These are phyloP conservation scores for Fusarium globosum DNA, from an alignment of 2,329 filamentous ascomycete genomes.

Conservation along the genomic window DNA sequence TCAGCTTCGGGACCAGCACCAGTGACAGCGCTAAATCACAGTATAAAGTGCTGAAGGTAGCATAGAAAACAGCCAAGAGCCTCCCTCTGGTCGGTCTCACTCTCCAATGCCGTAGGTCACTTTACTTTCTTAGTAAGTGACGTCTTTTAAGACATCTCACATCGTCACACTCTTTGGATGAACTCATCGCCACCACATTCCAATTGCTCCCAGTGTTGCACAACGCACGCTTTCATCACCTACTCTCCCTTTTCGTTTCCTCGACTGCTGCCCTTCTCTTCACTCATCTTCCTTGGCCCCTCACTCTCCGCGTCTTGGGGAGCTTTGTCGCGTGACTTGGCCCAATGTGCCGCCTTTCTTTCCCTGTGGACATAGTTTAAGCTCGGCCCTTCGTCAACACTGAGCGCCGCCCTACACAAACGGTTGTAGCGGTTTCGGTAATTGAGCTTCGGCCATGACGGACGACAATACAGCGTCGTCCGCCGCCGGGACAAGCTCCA, in stretches of 20 bases:
- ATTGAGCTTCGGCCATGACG: conserved; percentile 23
- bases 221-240: conserved; percentile 13
- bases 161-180: conserved; percentile 3
- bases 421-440: conserved; percentile 5
- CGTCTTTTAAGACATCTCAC: conserved; percentile 26
- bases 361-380: not conserved
- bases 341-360: conserved; percentile 15
- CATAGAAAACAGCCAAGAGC: conserved; percentile 10
- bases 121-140: conserved; percentile 20
- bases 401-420: not conserved
- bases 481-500: conserved; percentile 35
- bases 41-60: not conserved
- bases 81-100: conserved; percentile 3
- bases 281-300: conserved; percentile 1
- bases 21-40: conserved; percentile 11
- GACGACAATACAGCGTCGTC: conserved; percentile 34
- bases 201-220: conserved; percentile 27
- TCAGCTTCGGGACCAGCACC: not conserved
- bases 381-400: not conserved
- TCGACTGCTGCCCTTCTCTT: not conserved
- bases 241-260: not conserved
- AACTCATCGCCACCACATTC: conserved; percentile 37
- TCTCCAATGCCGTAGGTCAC: not conserved
- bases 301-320: not conserved
- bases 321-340: conserved; percentile 35